Evolutionary conservation across 768 basidiomycete genomes (phyloP).

Genomic region (Boletales sp.): DNA sequence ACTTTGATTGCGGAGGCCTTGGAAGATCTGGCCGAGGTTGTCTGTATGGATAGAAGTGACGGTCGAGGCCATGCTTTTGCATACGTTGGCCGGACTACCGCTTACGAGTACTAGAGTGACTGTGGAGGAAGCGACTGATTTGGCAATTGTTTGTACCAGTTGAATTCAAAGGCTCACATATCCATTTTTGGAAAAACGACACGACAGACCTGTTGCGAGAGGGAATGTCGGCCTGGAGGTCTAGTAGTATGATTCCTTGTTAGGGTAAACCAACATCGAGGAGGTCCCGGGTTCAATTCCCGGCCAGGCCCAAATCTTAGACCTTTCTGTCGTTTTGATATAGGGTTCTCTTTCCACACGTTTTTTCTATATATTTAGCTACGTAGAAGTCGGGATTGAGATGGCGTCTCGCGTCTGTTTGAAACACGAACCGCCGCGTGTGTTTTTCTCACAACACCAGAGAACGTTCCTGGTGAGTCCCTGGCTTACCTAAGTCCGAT

Average conservation of each 20-base stretch:
- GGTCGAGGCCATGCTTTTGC: slow-evolving; percentile 55
- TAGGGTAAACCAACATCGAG: slow-evolving; percentile 47
- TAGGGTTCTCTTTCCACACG: neutral
- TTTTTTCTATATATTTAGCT: neutral
- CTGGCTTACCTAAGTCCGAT: slow-evolving; percentile 27
- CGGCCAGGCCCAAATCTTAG: slow-evolving; percentile 53
- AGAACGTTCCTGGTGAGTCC: too few relatives aligned
- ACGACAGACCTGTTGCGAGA: too few relatives aligned
- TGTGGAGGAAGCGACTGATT: slow-evolving; percentile 1
- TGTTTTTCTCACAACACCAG: too few relatives aligned
- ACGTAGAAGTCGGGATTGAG: neutral
- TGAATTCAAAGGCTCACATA: slow-evolving; percentile 20
- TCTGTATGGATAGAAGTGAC: slow-evolving; percentile 57
- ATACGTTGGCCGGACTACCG: slow-evolving; percentile 2
- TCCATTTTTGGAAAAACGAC: slow-evolving; percentile 9
- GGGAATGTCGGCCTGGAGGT: slow-evolving; percentile 47
- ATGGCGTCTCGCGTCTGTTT: slow-evolving; percentile 3
- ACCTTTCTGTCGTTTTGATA: slow-evolving; percentile 3
- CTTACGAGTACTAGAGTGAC: neutral
- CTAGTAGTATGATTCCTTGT: slow-evolving; percentile 68
- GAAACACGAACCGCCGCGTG: too few relatives aligned
- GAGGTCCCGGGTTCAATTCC: slow-evolving; percentile 90
- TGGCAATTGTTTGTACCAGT: slow-evolving; percentile 29
- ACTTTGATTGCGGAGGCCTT: slow-evolving; percentile 59
- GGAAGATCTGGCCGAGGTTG: slow-evolving; percentile 63